Evolutionary conservation across 805 yeast genomes (phyloP).

Genomic region (Ogataea trehalophila): DNA sequence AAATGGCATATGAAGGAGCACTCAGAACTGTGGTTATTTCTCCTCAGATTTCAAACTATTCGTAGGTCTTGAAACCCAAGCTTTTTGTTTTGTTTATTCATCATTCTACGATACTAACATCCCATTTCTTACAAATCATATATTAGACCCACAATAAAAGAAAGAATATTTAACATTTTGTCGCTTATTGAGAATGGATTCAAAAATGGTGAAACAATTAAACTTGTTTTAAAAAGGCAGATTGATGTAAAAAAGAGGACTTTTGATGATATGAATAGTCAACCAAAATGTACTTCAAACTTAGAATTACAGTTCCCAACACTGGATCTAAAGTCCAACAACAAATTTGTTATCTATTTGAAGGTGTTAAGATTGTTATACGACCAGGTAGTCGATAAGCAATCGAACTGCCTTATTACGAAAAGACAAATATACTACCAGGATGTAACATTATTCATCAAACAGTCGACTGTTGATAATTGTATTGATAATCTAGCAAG

Average conservation of each 20-base stretch:
- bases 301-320: conserved; percentile 19
- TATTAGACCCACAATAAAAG: conserved; percentile 5
- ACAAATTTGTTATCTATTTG: conserved; percentile 21
- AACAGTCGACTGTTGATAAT: conserved; percentile 39
- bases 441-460: conserved; percentile 46
- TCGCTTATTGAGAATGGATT: conserved; percentile 25
- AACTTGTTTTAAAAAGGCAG: conserved; percentile 12
- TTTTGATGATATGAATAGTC: conserved; percentile 1
- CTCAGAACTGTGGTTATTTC: too few species aligned
- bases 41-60: too few species aligned
- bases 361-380: conserved; percentile 17
- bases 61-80: too few species aligned
- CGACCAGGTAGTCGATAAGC: conserved; percentile 6
- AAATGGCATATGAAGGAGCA: too few species aligned
- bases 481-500: conserved; percentile 35
- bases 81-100: too few species aligned
- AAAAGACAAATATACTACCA: conserved; percentile 55
- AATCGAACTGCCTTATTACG: conserved; percentile 28
- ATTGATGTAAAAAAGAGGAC: conserved; percentile 5
- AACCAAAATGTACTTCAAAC: not conserved
- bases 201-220: conserved; percentile 20
- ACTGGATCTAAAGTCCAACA: conserved; percentile 9
- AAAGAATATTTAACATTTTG: conserved; percentile 11
- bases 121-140: too few species aligned
- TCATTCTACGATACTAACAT: too few species aligned